Evolutionary conservation across 306 rosid genomes (phyloP), one percentile per base, ranked within the genome.

Genomic region (Ormosia semicastrata): DNA sequence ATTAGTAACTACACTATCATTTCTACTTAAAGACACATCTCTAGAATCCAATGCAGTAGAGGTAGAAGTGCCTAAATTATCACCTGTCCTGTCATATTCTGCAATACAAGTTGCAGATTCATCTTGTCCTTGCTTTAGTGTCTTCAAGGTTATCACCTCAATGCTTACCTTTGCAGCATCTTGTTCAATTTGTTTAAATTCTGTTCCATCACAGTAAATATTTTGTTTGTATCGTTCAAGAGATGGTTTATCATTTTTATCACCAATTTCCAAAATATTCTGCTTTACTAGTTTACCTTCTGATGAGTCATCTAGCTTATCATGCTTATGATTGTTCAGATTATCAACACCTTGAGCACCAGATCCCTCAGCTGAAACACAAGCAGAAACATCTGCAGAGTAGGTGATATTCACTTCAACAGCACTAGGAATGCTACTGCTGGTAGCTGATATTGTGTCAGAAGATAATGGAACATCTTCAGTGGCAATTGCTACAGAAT

Each of bases 281-380:
- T 66, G 74, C 52, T 78, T 84, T 49, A 79, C 62, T 63, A 79
- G 80, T 44, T 86, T 83, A 74, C 82, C 90, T 9, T 33, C 77
- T 2, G 77, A 82, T 50, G 80, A 82, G 24, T 73, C 62, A 56
- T 83, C 90, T 76, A 68, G 69, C 73, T 56, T 75, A 71, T 76
- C 85, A 76, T 54, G 56, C 33, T 67, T 56, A 64, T 69, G 72
- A 81, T 57, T 33, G 66, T 59, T 68, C 89, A 41, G 49, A 77
- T 47, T 65, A 80, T 73, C 83, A 60, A 13, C 72, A 69, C 49
- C 59, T 76, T 66, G 81, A n/a, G 86, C 63, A 81, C 60, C 74
- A 86, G 81, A 67, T 74, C 66, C 84, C 65, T 91, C 92, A 59
- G 87, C 59, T 64, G 92, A 75, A 63, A 77, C 40, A 71, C 71